phyloP scores from a whole-genome alignment of 2,329 filamentous ascomycete species.

The Penicillium thymicola region DNA sequence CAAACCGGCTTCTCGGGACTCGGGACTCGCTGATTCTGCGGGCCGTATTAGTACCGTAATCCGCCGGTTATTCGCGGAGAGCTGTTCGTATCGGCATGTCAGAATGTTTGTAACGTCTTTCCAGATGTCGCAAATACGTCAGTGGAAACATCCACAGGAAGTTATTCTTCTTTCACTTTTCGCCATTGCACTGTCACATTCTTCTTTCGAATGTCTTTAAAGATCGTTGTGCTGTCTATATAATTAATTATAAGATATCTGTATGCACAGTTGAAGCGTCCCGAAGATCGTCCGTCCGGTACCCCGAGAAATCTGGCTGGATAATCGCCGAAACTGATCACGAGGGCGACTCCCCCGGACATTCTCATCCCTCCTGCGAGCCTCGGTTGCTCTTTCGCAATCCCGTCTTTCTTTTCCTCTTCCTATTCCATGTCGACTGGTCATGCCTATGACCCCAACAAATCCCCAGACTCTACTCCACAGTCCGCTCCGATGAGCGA shows the following conservation, averaged over 20 bases:
- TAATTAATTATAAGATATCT: too few species aligned
- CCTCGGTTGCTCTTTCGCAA: conserved; percentile 18
- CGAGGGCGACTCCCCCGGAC: conserved; percentile 23
- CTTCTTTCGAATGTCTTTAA: not conserved
- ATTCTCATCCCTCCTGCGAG: conserved; percentile 12
- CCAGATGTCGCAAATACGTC: conserved; percentile 6
- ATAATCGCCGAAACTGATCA: conserved; percentile 26
- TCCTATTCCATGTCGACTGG: conserved; percentile 27
- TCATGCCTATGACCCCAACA: conserved; percentile 25
- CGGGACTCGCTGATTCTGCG: conserved; percentile 15
- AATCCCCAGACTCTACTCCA: conserved; percentile 17
- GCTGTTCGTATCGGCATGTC: conserved; percentile 35
- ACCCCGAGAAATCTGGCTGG: conserved; percentile 26
- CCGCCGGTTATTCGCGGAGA: conserved; percentile 14
- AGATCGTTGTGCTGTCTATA: not conserved
- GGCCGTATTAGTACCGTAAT: conserved; percentile 22
- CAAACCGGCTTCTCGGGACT: conserved; percentile 23
- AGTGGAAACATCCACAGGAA: conserved; percentile 8
- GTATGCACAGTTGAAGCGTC: not conserved
- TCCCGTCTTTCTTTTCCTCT: conserved; percentile 9
- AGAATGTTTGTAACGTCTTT: conserved; percentile 13
- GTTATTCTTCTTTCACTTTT: conserved; percentile 3
- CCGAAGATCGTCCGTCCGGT: conserved; percentile 29
- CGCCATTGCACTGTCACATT: conserved; percentile 1
- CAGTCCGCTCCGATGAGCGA: conserved; percentile 32